phyloP scores from a whole-genome alignment of 2,329 filamentous ascomycete genomes.

The Aureobasidium namibiae region DNA sequence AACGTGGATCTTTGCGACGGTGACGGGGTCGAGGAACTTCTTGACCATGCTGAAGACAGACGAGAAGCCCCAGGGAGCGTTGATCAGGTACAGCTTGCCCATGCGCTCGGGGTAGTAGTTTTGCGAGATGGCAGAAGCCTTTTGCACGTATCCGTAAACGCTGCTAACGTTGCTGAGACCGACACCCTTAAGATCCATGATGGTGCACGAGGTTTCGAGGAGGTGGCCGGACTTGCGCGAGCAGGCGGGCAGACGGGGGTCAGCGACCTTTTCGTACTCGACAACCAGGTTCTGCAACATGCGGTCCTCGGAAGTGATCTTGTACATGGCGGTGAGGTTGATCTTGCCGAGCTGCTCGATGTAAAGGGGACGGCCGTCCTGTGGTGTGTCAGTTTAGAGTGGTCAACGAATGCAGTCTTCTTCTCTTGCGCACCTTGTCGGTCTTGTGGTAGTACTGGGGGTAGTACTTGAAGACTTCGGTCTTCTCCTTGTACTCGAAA shows the following conservation, averaged over 20 bases:
- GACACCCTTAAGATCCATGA: slow-evolving; percentile 97
- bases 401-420: not conserved
- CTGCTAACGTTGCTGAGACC: slow-evolving; percentile 70
- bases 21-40: slow-evolving; percentile 93
- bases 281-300: slow-evolving; percentile 95
- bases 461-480: slow-evolving; percentile 81
- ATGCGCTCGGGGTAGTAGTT: slow-evolving; percentile 99
- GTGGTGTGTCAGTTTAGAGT: slow-evolving; percentile 54
- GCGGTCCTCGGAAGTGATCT: slow-evolving; percentile 84
- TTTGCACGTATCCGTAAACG: slow-evolving; percentile 80
- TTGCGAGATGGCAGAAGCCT: slow-evolving; percentile 83
- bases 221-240: slow-evolving; percentile 84
- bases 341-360: slow-evolving; percentile 94
- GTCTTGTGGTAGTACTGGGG: slow-evolving; percentile 99
- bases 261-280: slow-evolving; percentile 94
- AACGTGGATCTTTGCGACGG: slow-evolving; percentile 91
- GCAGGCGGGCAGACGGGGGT: slow-evolving; percentile 89
- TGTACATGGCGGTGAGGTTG: slow-evolving; percentile 80
- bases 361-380: slow-evolving; percentile 96
- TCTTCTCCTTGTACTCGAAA: slow-evolving; percentile 82
- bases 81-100: slow-evolving; percentile 95
- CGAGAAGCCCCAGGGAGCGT: slow-evolving; percentile 92
- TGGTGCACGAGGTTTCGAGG: slow-evolving; percentile 94
- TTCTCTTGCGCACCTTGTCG: slow-evolving; percentile 51
- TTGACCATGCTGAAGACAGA: slow-evolving; percentile 80